phyloP scores from a whole-genome alignment of 352 stramenopile species.

The Phytophthora hibernalis region DNA sequence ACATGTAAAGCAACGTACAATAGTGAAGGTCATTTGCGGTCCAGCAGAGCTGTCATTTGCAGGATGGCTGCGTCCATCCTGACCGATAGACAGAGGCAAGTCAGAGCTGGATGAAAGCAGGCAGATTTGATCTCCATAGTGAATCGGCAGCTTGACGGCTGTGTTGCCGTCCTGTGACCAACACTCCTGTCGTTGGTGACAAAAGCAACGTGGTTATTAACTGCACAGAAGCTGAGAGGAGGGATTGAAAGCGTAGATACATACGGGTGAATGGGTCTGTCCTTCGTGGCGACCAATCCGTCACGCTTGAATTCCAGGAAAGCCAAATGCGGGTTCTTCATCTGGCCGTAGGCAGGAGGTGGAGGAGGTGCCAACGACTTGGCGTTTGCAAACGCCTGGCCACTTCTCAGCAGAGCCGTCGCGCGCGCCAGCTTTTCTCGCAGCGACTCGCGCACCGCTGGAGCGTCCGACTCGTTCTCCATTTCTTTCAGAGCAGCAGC shows the following conservation, averaged over 20 bases:
- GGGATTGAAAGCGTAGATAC: slow-evolving; percentile 3
- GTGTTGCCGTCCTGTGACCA: slow-evolving; percentile 53
- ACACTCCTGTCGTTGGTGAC: slow-evolving; percentile 25
- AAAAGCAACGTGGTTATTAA: not conserved
- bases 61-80: slow-evolving; percentile 44
- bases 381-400: slow-evolving; percentile 34
- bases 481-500: slow-evolving; percentile 22
- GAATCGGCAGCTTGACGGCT: slow-evolving; percentile 51
- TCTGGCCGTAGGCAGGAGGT: slow-evolving; percentile 27
- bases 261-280: slow-evolving; percentile 34
- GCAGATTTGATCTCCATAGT: slow-evolving; percentile 70
- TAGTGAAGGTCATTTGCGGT: slow-evolving; percentile 70
- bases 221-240: not conserved
- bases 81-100: slow-evolving; percentile 57
- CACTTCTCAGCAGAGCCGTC: slow-evolving; percentile 38
- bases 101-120: slow-evolving; percentile 55
- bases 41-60: slow-evolving; percentile 33
- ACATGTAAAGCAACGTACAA: slow-evolving; percentile 37
- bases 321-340: slow-evolving; percentile 68
- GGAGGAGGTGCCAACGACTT: slow-evolving; percentile 15
- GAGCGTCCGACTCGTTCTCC: slow-evolving; percentile 14
- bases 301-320: slow-evolving; percentile 63
- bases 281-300: slow-evolving; percentile 3
- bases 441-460: slow-evolving; percentile 11
- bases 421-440: slow-evolving; percentile 37